These are phyloP conservation scores for Aciculosporium take DNA, from an alignment of 2,329 filamentous ascomycete genomes.

Conservation along the genomic window DNA sequence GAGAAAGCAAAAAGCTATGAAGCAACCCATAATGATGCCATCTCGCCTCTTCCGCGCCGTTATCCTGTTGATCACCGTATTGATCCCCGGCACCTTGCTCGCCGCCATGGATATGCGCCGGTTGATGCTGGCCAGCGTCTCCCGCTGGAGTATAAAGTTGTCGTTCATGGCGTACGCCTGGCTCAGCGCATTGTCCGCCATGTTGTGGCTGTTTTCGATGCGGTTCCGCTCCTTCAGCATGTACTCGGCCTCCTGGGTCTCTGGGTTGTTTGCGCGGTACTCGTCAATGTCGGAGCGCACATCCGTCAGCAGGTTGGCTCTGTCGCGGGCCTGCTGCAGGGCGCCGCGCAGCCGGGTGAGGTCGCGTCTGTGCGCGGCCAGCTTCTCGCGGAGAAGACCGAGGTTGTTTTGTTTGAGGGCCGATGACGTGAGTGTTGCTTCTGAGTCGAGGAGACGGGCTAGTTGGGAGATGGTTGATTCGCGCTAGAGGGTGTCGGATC, in stretches of 20 bases:
- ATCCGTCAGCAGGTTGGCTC: conserved; percentile 78
- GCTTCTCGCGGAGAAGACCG: conserved; percentile 76
- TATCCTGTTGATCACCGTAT: conserved; percentile 81
- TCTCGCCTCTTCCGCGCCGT: conserved; percentile 90
- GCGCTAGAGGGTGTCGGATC: conserved; percentile 40
- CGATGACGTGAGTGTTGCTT: conserved; percentile 72
- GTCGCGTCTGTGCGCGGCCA: conserved; percentile 75
- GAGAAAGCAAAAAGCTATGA: conserved; percentile 86
- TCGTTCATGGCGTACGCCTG: conserved; percentile 97
- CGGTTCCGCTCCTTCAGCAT: conserved; percentile 82
- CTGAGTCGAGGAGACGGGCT: conserved; percentile 79
- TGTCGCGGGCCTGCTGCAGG: conserved; percentile 66
- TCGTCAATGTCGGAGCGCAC: conserved; percentile 86
- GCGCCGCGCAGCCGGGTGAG: conserved; percentile 58
- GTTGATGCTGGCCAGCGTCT: conserved; percentile 80
- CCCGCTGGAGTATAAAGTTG: conserved; percentile 72
- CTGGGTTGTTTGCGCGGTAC: conserved; percentile 71
- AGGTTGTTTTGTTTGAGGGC: conserved; percentile 97
- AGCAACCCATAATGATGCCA: conserved; percentile 79
- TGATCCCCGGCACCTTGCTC: conserved; percentile 83
- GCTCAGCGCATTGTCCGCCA: conserved; percentile 79
- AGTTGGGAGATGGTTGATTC: conserved; percentile 72
- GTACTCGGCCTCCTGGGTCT: conserved; percentile 80
- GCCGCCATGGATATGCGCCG: conserved; percentile 79
- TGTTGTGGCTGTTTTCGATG: conserved; percentile 78